These are phyloP conservation scores for Amorphotheca resinae DNA, from an alignment of 495 filamentous ascomycete genomes.

Conservation along the genomic window DNA sequence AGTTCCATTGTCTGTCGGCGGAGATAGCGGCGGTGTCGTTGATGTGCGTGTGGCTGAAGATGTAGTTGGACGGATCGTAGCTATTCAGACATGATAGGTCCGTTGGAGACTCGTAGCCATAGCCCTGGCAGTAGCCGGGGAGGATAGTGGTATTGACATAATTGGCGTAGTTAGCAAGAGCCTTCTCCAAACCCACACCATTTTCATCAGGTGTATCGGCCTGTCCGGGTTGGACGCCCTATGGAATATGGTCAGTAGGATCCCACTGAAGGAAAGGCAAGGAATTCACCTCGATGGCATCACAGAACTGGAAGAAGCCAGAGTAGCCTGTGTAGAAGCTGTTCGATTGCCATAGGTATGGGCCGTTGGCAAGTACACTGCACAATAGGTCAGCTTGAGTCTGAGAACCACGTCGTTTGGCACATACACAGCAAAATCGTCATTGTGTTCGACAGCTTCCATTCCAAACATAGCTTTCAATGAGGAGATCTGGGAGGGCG, in stretches of 20 bases:
- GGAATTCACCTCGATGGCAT: slow-evolving; percentile 31
- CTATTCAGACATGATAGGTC: slow-evolving; percentile 45
- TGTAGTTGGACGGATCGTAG: slow-evolving; percentile 40
- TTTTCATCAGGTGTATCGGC: slow-evolving; percentile 24
- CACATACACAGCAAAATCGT: slow-evolving; percentile 44
- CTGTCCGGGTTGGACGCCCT: slow-evolving; percentile 24
- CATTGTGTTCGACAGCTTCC: slow-evolving; percentile 37
- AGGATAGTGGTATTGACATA: slow-evolving; percentile 37
- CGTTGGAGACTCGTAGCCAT: slow-evolving; percentile 33
- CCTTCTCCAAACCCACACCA: slow-evolving; percentile 43
- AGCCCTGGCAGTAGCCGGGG: slow-evolving; percentile 31
- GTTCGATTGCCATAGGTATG: slow-evolving; percentile 47
- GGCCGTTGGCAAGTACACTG: slow-evolving; percentile 39
- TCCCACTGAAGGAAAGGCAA: not conserved
- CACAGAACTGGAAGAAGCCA: slow-evolving; percentile 42
- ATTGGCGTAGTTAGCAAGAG: slow-evolving; percentile 39
- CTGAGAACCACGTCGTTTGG: not conserved
- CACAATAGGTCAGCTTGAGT: not conserved
- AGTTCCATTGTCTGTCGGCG: slow-evolving; percentile 47
- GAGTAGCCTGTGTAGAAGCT: slow-evolving; percentile 34
- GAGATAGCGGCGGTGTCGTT: slow-evolving; percentile 39
- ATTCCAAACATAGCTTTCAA: slow-evolving; percentile 50
- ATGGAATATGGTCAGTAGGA: slow-evolving; percentile 4
- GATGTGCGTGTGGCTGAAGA: slow-evolving; percentile 29
- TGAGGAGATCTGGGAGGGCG: slow-evolving; percentile 28